A percentile compares a stretch with the other conserved stretches of the same genome.
Evolutionary conservation across 1,284 basidiomycete species (phyloP).

Genomic region (Marasmius fiardii): DNA sequence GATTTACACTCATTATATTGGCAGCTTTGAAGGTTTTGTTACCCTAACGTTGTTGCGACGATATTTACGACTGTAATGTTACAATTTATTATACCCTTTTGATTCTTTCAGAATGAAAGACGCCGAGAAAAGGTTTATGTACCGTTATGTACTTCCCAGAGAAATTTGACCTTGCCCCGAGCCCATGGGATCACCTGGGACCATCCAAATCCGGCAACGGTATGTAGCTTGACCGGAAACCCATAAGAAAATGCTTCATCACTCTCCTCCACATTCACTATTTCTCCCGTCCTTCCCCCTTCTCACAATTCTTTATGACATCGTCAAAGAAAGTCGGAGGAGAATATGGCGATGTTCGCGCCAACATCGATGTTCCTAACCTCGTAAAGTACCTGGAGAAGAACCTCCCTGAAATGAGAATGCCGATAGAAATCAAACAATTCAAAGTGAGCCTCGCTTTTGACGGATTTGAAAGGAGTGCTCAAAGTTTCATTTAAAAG

Average conservation of each 20-base stretch:
- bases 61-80: no score
- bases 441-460: constrained; percentile 68
- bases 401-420: constrained; percentile 53
- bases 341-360: constrained; percentile 72
- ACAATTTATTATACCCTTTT: no score
- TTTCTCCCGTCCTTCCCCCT: neutral
- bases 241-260: neutral
- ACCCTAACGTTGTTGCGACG: no score
- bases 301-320: neutral
- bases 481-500: constrained; percentile 33
- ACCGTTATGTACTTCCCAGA: no score
- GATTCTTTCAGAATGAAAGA: no score
- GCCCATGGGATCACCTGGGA: no score
- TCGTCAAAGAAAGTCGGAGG: constrained; percentile 56
- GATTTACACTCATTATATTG: no score
- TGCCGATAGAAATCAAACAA: constrained; percentile 83
- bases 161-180: no score
- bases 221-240: neutral
- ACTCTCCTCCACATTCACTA: neutral
- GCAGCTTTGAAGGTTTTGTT: no score
- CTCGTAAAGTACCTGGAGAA: constrained; percentile 69
- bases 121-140: no score
- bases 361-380: constrained; percentile 61
- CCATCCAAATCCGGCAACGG: neutral
- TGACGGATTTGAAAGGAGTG: neutral